These are phyloP conservation scores for Amanita fuliginea DNA, from an alignment of 768 basidiomycete genomes.

Conservation along the genomic window DNA sequence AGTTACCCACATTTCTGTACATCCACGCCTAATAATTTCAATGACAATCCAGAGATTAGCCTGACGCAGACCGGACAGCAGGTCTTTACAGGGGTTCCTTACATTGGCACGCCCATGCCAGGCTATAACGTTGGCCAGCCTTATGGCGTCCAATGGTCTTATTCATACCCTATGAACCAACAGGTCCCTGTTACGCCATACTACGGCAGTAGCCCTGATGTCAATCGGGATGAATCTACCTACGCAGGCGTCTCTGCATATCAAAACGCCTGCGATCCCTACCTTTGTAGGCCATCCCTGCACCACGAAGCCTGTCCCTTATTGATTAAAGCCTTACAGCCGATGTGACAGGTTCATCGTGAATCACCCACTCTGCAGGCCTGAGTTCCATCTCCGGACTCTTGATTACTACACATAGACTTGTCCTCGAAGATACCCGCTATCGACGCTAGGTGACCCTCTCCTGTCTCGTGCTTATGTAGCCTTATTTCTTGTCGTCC, in stretches of 20 bases:
- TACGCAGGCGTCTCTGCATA: neutral
- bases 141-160: neutral
- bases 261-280: neutral
- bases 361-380: neutral
- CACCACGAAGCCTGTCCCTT: neutral
- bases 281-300: neutral
- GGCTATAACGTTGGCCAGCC: neutral
- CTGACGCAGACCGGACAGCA: neutral
- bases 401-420: neutral
- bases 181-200: neutral
- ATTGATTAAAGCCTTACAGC: neutral
- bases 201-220: neutral
- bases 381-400: neutral
- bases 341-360: neutral
- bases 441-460: neutral
- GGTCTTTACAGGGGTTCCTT: neutral
- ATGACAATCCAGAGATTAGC: neutral
- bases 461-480: neutral
- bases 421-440: neutral
- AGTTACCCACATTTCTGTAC: neutral
- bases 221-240: neutral
- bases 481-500: constrained; percentile 3
- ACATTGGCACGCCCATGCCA: neutral
- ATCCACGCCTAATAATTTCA: neutral
- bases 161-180: neutral